Evolutionary conservation across 2,329 filamentous ascomycete species (phyloP).

Genomic region (Ophiocordyceps camponoti-leonardi): DNA sequence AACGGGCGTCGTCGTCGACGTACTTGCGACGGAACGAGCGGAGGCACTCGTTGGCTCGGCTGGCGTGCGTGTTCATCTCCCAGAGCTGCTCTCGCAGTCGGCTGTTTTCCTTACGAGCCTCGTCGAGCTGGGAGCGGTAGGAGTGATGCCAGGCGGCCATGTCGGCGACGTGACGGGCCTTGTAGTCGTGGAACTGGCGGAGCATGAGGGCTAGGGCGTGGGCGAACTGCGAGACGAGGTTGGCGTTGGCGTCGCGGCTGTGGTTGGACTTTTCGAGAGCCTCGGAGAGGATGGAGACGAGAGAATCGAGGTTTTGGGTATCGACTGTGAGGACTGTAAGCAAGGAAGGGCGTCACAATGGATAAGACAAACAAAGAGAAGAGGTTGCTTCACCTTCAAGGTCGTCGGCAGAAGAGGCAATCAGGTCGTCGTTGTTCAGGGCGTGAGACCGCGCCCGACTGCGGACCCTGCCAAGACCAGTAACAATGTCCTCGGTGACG

Average conservation of each 20-base stretch:
- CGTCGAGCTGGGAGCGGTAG: slow-evolving; percentile 47
- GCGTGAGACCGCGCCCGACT: slow-evolving; percentile 34
- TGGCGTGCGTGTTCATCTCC: slow-evolving; percentile 46
- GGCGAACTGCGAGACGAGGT: slow-evolving; percentile 40
- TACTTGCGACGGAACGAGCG: slow-evolving; percentile 38
- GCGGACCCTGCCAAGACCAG: slow-evolving; percentile 43
- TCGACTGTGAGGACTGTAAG: slow-evolving; percentile 23
- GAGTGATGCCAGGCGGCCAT: slow-evolving; percentile 48
- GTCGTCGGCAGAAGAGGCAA: slow-evolving; percentile 36
- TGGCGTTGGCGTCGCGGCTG: slow-evolving; percentile 42
- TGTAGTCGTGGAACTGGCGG: slow-evolving; percentile 49
- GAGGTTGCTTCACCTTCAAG: slow-evolving; percentile 28
- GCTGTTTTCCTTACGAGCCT: slow-evolving; percentile 46
- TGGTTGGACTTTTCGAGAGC: slow-evolving; percentile 44
- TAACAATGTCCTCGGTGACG: slow-evolving; percentile 45
- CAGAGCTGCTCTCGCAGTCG: slow-evolving; percentile 47
- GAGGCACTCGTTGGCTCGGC: slow-evolving; percentile 37
- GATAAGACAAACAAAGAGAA: not conserved
- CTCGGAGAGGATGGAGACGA: slow-evolving; percentile 43
- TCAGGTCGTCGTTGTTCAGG: slow-evolving; percentile 39
- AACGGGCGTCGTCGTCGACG: slow-evolving; percentile 36
- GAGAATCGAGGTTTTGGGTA: slow-evolving; percentile 40
- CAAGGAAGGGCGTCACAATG: not conserved
- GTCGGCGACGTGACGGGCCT: slow-evolving; percentile 42
- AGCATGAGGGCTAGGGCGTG: slow-evolving; percentile 38